A percentile compares a stretch with the other conserved stretches of the same genome.
Conservation (phyloP, 352 stramenopile species). For the Phytophthora constricta region DNA sequence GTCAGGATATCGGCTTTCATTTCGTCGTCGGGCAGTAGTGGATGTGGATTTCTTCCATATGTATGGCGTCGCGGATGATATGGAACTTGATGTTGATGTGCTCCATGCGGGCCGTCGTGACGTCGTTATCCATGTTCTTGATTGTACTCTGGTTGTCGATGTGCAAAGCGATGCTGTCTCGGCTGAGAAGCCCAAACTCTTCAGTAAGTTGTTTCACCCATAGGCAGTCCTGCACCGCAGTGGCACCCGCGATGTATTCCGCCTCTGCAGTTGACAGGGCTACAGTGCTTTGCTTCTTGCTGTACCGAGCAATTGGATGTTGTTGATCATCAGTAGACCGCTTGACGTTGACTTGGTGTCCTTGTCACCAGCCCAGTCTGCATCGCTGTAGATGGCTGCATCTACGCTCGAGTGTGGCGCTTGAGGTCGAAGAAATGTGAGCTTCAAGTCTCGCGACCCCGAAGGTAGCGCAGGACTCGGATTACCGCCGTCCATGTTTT, state of each 20-base stretch:
- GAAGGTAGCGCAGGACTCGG: conserved; percentile 8
- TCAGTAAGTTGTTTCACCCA: conserved; percentile 5
- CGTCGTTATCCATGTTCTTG: conserved; percentile 16
- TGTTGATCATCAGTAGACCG: conserved; percentile 5
- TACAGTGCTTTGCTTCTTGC: conserved; percentile 16
- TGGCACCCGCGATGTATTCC: conserved; percentile 10
- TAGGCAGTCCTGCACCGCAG: conserved; percentile 11
- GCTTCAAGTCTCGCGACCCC: background rate
- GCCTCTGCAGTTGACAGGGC: conserved; percentile 9
- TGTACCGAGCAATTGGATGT: conserved; percentile 15
- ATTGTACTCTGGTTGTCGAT: conserved; percentile 23
- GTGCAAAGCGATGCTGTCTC: background rate
- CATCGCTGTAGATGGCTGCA: conserved; percentile 8
- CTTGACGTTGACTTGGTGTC: conserved; percentile 18
- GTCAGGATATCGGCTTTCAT: background rate
- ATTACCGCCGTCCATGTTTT: conserved; percentile 15
- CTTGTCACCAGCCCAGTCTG: conserved; percentile 15
- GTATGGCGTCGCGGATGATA: conserved; percentile 15
- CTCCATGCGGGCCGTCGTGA: conserved; percentile 5
- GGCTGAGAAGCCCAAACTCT: conserved; percentile 3
- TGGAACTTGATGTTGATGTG: conserved; percentile 28
- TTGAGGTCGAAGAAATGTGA: conserved; percentile 1
- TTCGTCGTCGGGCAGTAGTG: conserved; percentile 5
- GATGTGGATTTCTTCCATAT: background rate
- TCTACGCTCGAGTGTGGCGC: too few relatives aligned